Base-by-base conservation (phyloP, 495 filamentous ascomycete genomes). In the Xylaria cubensis region DNA sequence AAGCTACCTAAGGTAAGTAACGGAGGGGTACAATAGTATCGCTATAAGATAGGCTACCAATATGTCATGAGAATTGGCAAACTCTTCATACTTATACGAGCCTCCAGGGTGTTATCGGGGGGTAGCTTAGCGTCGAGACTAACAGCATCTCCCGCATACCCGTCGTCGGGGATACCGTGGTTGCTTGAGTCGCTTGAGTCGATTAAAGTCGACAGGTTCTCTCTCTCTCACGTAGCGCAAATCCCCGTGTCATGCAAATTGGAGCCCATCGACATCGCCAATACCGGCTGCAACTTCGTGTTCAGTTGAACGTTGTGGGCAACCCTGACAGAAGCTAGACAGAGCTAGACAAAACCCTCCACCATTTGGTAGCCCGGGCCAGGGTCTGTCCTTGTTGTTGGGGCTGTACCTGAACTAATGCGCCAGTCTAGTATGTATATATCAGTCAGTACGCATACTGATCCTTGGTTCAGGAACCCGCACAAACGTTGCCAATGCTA, bases 171-270 rank as follows among this genome's bases (percentile, higher is more conserved):
- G 53, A 46, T 69, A 69, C 67, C 67, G 67, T 41, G 39, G 56
- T 21, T 67, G 50, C 50, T 67, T 36, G 36, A 67, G 50, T 29
- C 26, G 26, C 26, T 29, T 29, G 26, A 29, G 26, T 29, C 26
- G 26, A 29, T 29, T 29, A 29, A 29, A 29, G 26, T 41, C 29
- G 29, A 53, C 46, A 36, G 26, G 53, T 39, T 39, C 53, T 66
- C 26, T 19, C 26, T 19, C 64, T 44, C 34, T 39, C 53, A 48
- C 15, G 67, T 59, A 69, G 67, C 39, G 67, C 67, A 34, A 69
- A 69, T 62, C 67, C 67, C 67, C 48, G 48, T 62, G 67, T 62
- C 67, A 69, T 69, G 67, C 67, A 69, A 69, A 69, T 68, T 46
- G 53, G 67, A 36, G 56, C 67, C 67, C 67, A 8, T 59, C 53